These are phyloP conservation scores for Fusarium kyushuense DNA, from an alignment of 2,329 filamentous ascomycete genomes.

Conservation along the genomic window DNA sequence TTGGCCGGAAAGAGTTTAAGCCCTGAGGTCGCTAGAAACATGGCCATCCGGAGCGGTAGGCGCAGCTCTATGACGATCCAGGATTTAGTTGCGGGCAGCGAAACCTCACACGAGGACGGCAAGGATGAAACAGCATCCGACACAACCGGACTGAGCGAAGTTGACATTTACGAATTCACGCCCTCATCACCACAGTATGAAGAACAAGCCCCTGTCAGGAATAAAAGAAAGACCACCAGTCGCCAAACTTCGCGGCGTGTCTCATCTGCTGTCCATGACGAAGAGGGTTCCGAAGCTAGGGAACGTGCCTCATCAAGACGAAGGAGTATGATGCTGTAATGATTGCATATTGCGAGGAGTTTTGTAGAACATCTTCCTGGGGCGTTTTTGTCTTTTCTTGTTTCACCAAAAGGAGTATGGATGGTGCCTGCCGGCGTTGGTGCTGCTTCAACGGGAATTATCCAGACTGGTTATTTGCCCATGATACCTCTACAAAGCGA, in stretches of 20 bases:
- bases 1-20: conserved; percentile 56
- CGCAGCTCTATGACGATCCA: conserved; percentile 52
- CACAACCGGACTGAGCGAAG: conserved; percentile 46
- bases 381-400: conserved; percentile 47
- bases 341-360: conserved; percentile 39
- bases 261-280: conserved; percentile 55
- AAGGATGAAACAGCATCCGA: conserved; percentile 36
- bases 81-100: conserved; percentile 23
- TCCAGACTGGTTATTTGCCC: conserved; percentile 49
- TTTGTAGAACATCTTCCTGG: conserved; percentile 41
- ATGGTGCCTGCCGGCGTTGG: conserved; percentile 41
- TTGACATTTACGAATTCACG: conserved; percentile 68
- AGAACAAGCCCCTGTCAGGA: conserved; percentile 46
- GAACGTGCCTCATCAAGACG: conserved; percentile 58
- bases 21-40: conserved; percentile 49
- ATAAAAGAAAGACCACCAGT: conserved; percentile 43
- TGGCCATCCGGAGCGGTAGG: conserved; percentile 58
- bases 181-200: conserved; percentile 59
- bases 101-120: conserved; percentile 26
- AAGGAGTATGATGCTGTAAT: conserved; percentile 71
- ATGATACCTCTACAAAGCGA: conserved; percentile 54
- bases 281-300: conserved; percentile 48
- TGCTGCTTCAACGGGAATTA: conserved; percentile 46
- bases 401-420: conserved; percentile 41
- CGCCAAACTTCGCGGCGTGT: conserved; percentile 56